Base-by-base conservation (phyloP, 306 rosid genomes). In the Acmispon strigosus region DNA sequence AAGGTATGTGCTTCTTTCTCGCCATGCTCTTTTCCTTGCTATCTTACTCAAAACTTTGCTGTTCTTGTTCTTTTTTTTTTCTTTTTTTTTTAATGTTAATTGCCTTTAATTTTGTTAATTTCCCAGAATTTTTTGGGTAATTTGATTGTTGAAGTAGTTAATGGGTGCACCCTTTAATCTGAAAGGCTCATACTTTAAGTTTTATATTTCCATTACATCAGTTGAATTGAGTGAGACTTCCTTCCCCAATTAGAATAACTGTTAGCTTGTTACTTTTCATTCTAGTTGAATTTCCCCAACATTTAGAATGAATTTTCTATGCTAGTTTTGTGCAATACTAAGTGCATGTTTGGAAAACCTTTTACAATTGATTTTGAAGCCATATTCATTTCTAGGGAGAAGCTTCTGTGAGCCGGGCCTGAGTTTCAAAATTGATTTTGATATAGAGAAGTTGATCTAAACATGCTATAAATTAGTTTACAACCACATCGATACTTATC, bases 1-100 rank as follows among this genome's bases (percentile, higher is more conserved):
- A 54, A 86, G 90, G 93, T 84, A 66, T 43, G 16, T n/a, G 4
- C 22, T 75, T 20, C 32, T 69, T 44, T 53, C n/a, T 54, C 27
- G 0, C 32, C 32, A 27, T 27, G 32, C 32, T 37, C 8, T 41
- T 24, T 57, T 59, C 8, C 12, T 71, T 57, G 14, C 13, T 37
- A 10, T 32, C 48, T 43, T 4, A 20, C 15, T 43, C 39, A 8
- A 2, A 54, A 37, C n/a, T 47, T 32, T 32, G 11, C 10, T 79
- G 17, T 73, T 34, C 61, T 16, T 9, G 17, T 48, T 8, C 37
- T 58, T 32, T 16, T 9, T 62, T 3, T 42, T 43, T 43, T 6
- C 1, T 41, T 8, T 39, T 58, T 22, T 24, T 7, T 55, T 2
- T 32, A 20, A 47, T 69, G 19, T 55, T 43, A 7, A 5, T 55